Percentiles rank a stretch among this genome's conserved stretches.
These are phyloP conservation scores for Amanita thiersii DNA, from an alignment of 768 basidiomycete species.

Conservation along the genomic window DNA sequence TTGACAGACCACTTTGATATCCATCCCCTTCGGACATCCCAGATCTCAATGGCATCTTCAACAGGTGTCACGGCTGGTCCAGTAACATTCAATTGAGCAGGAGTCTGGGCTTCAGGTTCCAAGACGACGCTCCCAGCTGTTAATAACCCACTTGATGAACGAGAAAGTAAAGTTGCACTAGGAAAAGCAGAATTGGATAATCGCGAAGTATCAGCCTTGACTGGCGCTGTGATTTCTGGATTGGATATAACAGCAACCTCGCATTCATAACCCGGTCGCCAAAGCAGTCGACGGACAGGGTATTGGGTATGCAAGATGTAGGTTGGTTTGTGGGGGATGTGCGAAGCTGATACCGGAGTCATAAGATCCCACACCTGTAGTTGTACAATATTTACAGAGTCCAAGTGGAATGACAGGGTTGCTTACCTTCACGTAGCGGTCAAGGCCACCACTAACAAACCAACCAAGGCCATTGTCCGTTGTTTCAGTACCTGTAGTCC, in stretches of 20 bases:
- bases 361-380: constrained; percentile 67
- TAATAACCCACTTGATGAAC: not conserved
- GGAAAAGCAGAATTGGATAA: constrained; percentile 4
- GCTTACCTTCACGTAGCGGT: constrained; percentile 67
- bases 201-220: constrained; percentile 12
- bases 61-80: constrained; percentile 8
- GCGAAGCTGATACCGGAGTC: constrained; percentile 28
- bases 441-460: constrained; percentile 75
- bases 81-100: constrained; percentile 13
- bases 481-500: constrained; percentile 14
- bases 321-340: constrained; percentile 53
- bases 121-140: not conserved
- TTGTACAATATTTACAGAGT: constrained; percentile 4
- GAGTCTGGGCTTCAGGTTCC: not conserved
- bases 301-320: constrained; percentile 72
- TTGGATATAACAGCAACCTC: constrained; percentile 72
- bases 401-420: constrained; percentile 3
- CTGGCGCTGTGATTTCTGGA: constrained; percentile 33
- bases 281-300: constrained; percentile 64
- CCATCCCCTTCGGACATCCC: constrained; percentile 79
- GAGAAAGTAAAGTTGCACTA: not conserved
- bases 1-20: constrained; percentile 77
- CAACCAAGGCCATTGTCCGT: constrained; percentile 45
- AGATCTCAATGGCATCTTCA: constrained; percentile 70
- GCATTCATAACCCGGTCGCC: constrained; percentile 72